Evolutionary conservation across 1,284 basidiomycete genomes (phyloP), one percentile per base, ranked within the genome.

Genomic region (Hymenochaete sp.): DNA sequence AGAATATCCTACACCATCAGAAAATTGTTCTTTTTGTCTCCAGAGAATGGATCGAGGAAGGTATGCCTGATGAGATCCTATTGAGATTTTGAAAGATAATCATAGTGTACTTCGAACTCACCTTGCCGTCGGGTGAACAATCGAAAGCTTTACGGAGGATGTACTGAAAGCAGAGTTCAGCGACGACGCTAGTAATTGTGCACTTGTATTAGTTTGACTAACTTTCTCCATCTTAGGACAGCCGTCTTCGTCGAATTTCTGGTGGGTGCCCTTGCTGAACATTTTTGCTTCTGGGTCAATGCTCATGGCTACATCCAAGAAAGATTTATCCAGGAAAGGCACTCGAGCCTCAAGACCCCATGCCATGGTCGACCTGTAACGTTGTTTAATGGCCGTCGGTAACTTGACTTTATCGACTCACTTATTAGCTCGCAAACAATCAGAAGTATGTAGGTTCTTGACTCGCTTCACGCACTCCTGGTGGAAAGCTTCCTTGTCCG

Each of bases 21-120:
- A 96, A 71, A 99, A 99, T 60, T 98, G 93, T 66, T 99, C 96
- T 66, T 99, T 99, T 64, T 99, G 96, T 52, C 96, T 79, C 96
- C 96, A 99, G 32, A 99, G 75, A 57, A 99, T 98, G 27, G 85
- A 88, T 51, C 78, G 77, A 16, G 96, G 96, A 44, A 99, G 78
- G 68, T 98, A 99, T 3, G 93, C 82, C 82, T 95, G 45, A n/a
- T 26, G 32, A 9, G 29, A 44, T 67, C 66, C 56, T 67, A 65
- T 61, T 50, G 45, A n/a, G 25, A 16, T 14, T 9, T 7, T 18
- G 11, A 22, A 9, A 24, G 21, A n/a, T 21, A 29, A 21, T 27
- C 52, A 60, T 41, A 40, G 28, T n/a, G n/a, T n/a, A 19, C 26
- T 13, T 18, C 26, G 6, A n/a, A 42, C 55, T 38, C 52, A 83